Percentiles rank a stretch among this genome's conserved stretches.
These are phyloP conservation scores for Psidium guajava DNA, from an alignment of 345 rosid genomes.

Conservation along the genomic window DNA sequence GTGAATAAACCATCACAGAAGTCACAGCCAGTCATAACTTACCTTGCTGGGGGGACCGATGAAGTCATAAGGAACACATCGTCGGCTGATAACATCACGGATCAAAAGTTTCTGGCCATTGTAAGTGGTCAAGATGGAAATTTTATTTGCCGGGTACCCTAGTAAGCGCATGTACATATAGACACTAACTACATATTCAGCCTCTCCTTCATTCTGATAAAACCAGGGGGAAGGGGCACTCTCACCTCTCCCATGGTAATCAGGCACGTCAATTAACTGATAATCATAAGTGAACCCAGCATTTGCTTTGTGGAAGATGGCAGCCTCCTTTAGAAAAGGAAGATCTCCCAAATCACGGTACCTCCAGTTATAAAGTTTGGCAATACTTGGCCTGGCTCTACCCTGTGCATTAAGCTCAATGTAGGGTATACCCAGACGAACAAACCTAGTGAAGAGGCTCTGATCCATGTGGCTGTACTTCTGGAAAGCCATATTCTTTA, in stretches of 20 bases:
- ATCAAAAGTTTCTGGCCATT: conserved; percentile 97
- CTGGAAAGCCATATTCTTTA: conserved; percentile 99
- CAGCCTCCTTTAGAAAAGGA: conserved; percentile 58
- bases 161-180: conserved; percentile 93
- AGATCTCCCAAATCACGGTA: conserved; percentile 96
- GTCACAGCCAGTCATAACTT: conserved; percentile 1
- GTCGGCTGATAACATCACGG: conserved; percentile 92
- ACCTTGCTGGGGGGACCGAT: conserved; percentile 99
- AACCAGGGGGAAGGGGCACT: conserved; percentile 97
- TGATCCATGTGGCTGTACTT: conserved; percentile 99
- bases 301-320: conserved; percentile 71
- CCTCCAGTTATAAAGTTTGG: conserved; percentile 94
- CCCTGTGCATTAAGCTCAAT: conserved; percentile 99
- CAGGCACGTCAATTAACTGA: conserved; percentile 88
- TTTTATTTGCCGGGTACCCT: conserved; percentile 91
- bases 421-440: conserved; percentile 93
- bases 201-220: conserved; percentile 97
- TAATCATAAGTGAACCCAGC: conserved; percentile 90
- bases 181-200: conserved; percentile 92
- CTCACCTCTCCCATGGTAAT: conserved; percentile 87
- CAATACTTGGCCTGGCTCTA: conserved; percentile 96
- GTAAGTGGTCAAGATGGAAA: conserved; percentile 94
- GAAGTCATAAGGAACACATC: conserved; percentile 72
- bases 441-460: conserved; percentile 96
- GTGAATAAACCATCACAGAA: background rate